Conservation (phyloP, 768 basidiomycete genomes). For the Boletus reticuloceps region DNA sequence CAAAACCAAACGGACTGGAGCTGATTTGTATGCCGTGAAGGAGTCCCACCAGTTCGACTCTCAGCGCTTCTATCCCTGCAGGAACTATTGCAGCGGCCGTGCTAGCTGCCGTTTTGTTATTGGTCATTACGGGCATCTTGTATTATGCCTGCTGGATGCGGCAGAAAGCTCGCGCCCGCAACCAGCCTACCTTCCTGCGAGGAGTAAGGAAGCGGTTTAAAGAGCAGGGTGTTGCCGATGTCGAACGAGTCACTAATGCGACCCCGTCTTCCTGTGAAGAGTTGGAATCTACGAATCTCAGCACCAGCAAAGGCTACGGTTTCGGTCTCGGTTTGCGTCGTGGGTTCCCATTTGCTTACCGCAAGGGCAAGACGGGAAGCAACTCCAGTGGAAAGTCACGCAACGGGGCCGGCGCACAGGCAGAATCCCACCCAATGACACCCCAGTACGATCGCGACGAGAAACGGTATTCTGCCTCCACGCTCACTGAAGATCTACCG, state of each 20-base stretch:
- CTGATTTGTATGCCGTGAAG: constrained; percentile 13
- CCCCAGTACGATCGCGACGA: constrained; percentile 24
- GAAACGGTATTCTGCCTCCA: constrained; percentile 26
- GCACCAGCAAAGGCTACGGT: constrained; percentile 33
- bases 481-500: constrained; percentile 19
- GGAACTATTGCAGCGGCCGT: constrained; percentile 69
- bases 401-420: constrained; percentile 4
- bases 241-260: constrained; percentile 8
- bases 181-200: not conserved
- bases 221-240: constrained; percentile 2
- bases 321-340: constrained; percentile 32
- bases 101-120: constrained; percentile 52
- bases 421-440: constrained; percentile 23
- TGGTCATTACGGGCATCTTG: constrained; percentile 42
- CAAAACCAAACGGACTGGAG: not conserved
- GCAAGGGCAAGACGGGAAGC: constrained; percentile 23
- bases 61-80: constrained; percentile 32
- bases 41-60: constrained; percentile 14
- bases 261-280: constrained; percentile 21
- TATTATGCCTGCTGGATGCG: constrained; percentile 48
- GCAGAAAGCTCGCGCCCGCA: constrained; percentile 39
- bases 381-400: constrained; percentile 18
- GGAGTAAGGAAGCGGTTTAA: not conserved
- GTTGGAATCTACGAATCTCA: constrained; percentile 26
- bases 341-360: constrained; percentile 22